A percentile compares a stretch with the other conserved stretches of the same genome.
Evolutionary conservation across 371 early-diverging fungal genomes (phyloP).

Genomic region (Mucor saturninus): DNA sequence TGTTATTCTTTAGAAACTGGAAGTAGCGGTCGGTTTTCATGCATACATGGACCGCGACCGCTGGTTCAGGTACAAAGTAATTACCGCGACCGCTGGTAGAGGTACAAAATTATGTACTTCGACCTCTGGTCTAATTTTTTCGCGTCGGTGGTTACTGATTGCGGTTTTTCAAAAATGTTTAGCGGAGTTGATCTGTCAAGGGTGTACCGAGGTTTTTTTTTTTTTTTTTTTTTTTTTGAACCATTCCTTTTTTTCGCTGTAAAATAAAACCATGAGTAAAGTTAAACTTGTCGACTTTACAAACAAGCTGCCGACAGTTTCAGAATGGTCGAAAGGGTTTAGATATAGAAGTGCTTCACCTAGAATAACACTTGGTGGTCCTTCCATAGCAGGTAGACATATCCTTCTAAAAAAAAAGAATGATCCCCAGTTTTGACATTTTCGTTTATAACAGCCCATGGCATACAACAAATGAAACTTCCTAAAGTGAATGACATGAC

Average conservation of each 20-base stretch:
- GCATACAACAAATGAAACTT: constrained; percentile 27
- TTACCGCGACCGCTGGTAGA: no score
- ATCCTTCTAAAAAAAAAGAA: background rate
- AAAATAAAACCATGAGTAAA: constrained; percentile 8
- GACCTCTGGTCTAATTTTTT: no score
- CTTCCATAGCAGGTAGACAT: constrained; percentile 11
- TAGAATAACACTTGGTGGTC: constrained; percentile 7
- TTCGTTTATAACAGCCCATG: background rate
- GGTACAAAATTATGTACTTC: no score
- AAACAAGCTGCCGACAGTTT: constrained; percentile 11
- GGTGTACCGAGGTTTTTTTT: background rate
- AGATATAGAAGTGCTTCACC: constrained; percentile 12
- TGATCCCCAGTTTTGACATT: background rate
- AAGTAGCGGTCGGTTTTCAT: no score
- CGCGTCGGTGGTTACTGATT: background rate
- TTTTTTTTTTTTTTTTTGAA: background rate
- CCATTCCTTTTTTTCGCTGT: background rate
- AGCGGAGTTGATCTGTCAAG: constrained; percentile 7
- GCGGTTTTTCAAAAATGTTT: no score
- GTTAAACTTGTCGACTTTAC: background rate
- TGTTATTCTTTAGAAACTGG: no score
- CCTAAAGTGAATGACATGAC: constrained; percentile 30
- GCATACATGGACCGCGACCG: no score
- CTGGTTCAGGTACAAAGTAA: no score
- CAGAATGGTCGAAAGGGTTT: constrained; percentile 23